phyloP scores from a whole-genome alignment of 441 rosid species.

The Aleurites moluccanus region DNA sequence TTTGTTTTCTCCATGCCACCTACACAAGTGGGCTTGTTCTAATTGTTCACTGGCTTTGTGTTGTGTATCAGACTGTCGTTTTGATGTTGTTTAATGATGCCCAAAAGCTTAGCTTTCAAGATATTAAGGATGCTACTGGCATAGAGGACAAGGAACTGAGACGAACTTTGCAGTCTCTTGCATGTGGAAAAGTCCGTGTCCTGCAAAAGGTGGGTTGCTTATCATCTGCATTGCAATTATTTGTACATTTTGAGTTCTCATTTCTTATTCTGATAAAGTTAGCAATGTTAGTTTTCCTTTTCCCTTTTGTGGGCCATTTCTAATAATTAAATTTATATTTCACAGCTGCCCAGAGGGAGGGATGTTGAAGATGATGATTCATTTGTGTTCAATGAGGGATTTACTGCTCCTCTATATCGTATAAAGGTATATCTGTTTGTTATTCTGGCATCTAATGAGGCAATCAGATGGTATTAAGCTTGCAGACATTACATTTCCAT shows the following conservation, averaged over 20 bases:
- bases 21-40: conserved; percentile 18
- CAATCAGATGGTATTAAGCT: conserved; percentile 2
- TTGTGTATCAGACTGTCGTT: conserved; percentile 80
- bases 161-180: conserved; percentile 97
- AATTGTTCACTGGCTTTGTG: conserved; percentile 23
- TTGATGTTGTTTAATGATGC: conserved; percentile 98
- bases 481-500: too few relatives aligned
- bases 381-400: conserved; percentile 78
- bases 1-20: conserved; percentile 1
- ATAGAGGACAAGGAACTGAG: conserved; percentile 97
- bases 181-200: conserved; percentile 97
- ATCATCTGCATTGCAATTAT: neutral
- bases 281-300: neutral
- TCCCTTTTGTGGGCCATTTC: neutral
- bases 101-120: conserved; percentile 85
- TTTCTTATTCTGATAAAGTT: conserved; percentile 7
- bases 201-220: conserved; percentile 67
- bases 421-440: conserved; percentile 55
- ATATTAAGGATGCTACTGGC: conserved; percentile 92
- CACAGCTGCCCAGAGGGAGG: conserved; percentile 89
- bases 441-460: neutral
- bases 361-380: conserved; percentile 94
- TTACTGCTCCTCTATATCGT: conserved; percentile 87
- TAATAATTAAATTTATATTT: conserved; percentile 14
- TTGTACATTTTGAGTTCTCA: conserved; percentile 4